Evolutionary conservation across 2,329 filamentous ascomycete species (phyloP), one percentile per base, ranked within the genome.

Genomic region (Akanthomyces dipterigenus): DNA sequence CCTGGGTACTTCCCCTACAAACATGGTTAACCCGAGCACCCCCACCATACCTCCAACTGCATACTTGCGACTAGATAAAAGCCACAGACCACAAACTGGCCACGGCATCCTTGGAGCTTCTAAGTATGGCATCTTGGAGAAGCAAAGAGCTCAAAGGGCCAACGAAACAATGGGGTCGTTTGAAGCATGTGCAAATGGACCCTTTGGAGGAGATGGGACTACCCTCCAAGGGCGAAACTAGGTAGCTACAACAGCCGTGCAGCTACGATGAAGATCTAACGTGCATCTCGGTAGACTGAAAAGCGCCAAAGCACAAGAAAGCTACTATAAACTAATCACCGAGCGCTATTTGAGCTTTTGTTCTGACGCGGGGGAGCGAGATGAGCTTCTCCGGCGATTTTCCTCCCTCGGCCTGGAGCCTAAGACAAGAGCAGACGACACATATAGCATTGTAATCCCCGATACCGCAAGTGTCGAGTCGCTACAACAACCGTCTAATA

Each of bases 321-420:
- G 80, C 59, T 97, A 93, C 78, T 96, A 93, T 75, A 87, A 87
- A 71, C 90, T 88, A 71, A 96, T 97, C 68, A 86, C 93, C 62
- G 88, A 93, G 70, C 86, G 91, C 54, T 97, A 96, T 76, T 88
- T 96, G 84, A 85, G 86, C 65, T 96, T 96, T 73, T 96, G 92
- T 78, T 89, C 90, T 55, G 82, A 87, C 40, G 85, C 86, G 18
- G 84, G 87, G 61, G 84, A 88, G 69, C 82, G 87, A 57, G 86
- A 90, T 65, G 86, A 89, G 66, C 84, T 97, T 28, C 84, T 92
- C 63, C 81, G 83, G 55, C 88, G 90, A 60, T 93, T 96, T 71
- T 83, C 88, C 2, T 86, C 86, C 1, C 79, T 95, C 22, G 69
- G 70, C 70, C 46, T 65, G 20, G 50, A 59, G 34, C 14, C 40